Evolutionary conservation across 768 basidiomycete species (phyloP).

Genomic region (Nidula microcarpa): DNA sequence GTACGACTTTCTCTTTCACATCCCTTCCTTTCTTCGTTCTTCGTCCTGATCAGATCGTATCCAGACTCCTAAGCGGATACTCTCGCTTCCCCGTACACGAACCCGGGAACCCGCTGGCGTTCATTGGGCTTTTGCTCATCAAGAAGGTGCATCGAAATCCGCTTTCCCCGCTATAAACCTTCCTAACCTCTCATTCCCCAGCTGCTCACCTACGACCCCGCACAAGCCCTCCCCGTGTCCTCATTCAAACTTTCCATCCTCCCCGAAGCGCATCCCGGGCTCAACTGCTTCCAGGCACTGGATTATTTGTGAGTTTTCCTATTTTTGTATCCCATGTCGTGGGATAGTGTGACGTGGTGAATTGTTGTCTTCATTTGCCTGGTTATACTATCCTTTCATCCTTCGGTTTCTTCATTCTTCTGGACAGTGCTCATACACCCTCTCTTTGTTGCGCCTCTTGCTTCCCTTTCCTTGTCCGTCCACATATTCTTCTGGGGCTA

Average conservation of each 20-base stretch:
- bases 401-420: too few relatives aligned
- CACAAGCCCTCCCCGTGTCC: slow-evolving; percentile 70
- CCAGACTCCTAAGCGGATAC: slow-evolving; percentile 78
- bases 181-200: slow-evolving; percentile 18
- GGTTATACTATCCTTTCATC: too few relatives aligned
- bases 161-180: not conserved
- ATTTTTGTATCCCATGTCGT: too few relatives aligned
- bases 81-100: slow-evolving; percentile 90
- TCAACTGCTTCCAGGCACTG: slow-evolving; percentile 92
- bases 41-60: not conserved
- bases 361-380: too few relatives aligned
- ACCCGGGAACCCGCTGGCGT: slow-evolving; percentile 62
- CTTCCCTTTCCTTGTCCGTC: too few relatives aligned
- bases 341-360: too few relatives aligned
- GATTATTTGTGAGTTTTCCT: slow-evolving; percentile 73
- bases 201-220: slow-evolving; percentile 88
- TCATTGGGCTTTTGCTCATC: slow-evolving; percentile 78
- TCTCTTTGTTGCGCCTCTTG: too few relatives aligned
- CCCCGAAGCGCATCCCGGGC: slow-evolving; percentile 84
- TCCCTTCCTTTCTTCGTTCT: slow-evolving; percentile 4
- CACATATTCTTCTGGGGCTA: too few relatives aligned
- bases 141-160: slow-evolving; percentile 54
- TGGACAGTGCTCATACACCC: too few relatives aligned
- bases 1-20: slow-evolving; percentile 28
- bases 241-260: slow-evolving; percentile 77